Conservation (phyloP, 108 stramenopile genomes). For the Stephanodiscus minutulus region DNA sequence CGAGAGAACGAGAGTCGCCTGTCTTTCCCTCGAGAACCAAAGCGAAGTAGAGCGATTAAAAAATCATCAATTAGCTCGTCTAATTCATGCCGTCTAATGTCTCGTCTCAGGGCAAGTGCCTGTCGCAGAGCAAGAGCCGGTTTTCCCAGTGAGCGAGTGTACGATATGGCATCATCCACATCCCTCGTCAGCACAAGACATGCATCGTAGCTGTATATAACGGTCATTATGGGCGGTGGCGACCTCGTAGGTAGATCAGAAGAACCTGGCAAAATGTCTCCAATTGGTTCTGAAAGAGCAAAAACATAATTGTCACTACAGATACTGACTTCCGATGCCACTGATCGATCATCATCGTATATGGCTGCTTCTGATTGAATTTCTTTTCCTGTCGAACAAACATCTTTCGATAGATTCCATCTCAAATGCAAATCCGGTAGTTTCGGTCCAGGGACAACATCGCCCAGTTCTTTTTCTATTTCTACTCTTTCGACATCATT, state of each 20-base stretch:
- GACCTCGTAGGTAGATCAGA: slow-evolving; percentile 17
- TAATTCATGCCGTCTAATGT: slow-evolving; percentile 58
- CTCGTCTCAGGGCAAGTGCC: slow-evolving; percentile 58
- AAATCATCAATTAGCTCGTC: slow-evolving; percentile 64
- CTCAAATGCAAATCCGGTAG: slow-evolving; percentile 65
- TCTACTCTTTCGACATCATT: slow-evolving; percentile 31
- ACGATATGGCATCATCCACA: slow-evolving; percentile 74
- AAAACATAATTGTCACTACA: slow-evolving; percentile 84
- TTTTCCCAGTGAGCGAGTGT: slow-evolving; percentile 57
- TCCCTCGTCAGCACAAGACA: slow-evolving; percentile 59
- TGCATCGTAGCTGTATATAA: slow-evolving; percentile 53
- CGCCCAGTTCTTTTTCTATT: slow-evolving; percentile 24
- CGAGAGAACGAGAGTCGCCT: slow-evolving; percentile 61
- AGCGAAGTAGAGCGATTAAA: slow-evolving; percentile 59
- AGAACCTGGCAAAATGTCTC: slow-evolving; percentile 15
- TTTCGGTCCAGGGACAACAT: slow-evolving; percentile 31
- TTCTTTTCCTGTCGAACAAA: slow-evolving; percentile 34
- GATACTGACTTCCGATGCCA: slow-evolving; percentile 48
- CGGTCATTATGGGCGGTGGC: slow-evolving; percentile 62
- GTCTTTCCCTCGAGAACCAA: slow-evolving; percentile 9
- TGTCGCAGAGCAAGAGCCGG: slow-evolving; percentile 63
- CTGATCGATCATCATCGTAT: slow-evolving; percentile 23
- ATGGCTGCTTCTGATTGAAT: slow-evolving; percentile 37
- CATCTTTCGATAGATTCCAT: slow-evolving; percentile 63
- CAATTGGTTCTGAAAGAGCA: slow-evolving; percentile 40